Percentiles rank a stretch among this genome's conserved stretches.
Evolutionary conservation across 306 rosid species (phyloP).

Genomic region (Fragaria ananassa): DNA sequence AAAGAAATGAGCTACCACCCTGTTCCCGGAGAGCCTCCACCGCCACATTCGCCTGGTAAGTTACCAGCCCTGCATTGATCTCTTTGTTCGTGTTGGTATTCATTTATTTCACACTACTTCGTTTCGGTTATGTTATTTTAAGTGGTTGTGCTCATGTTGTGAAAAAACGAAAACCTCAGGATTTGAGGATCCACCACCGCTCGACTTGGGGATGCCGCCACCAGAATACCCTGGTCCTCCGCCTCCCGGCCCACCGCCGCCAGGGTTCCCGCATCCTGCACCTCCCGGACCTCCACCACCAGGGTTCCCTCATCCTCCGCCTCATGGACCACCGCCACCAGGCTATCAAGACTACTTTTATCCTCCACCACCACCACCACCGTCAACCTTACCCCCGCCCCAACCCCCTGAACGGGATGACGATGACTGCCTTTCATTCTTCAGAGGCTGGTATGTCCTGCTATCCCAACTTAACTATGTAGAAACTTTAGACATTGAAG

Average conservation of each 20-base stretch:
- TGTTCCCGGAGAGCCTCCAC: slow-evolving; percentile 16
- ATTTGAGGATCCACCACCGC: not conserved
- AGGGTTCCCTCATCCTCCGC: not conserved
- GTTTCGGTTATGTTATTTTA: too few relatives aligned
- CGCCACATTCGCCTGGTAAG: slow-evolving; percentile 3
- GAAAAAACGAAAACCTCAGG: not conserved
- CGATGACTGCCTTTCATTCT: not conserved
- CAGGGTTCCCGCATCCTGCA: not conserved
- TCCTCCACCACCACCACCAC: not conserved
- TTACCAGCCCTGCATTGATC: not conserved
- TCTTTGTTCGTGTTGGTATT: not conserved
- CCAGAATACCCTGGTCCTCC: slow-evolving; percentile 6
- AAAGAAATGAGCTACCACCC: slow-evolving; percentile 9
- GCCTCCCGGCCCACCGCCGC: not conserved
- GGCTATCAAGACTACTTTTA: slow-evolving; percentile 5
- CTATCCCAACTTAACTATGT: not conserved
- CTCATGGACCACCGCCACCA: not conserved
- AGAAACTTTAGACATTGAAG: not conserved
- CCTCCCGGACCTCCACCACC: not conserved
- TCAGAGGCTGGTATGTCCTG: slow-evolving; percentile 15
- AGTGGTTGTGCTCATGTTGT: not conserved
- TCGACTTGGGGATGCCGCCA: not conserved
- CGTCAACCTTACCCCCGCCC: not conserved
- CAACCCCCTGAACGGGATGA: not conserved
- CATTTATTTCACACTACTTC: too few relatives aligned